Evolutionary conservation across 495 filamentous ascomycete species (phyloP), one percentile per base, ranked within the genome.

Genomic region (Neurospora sp.): DNA sequence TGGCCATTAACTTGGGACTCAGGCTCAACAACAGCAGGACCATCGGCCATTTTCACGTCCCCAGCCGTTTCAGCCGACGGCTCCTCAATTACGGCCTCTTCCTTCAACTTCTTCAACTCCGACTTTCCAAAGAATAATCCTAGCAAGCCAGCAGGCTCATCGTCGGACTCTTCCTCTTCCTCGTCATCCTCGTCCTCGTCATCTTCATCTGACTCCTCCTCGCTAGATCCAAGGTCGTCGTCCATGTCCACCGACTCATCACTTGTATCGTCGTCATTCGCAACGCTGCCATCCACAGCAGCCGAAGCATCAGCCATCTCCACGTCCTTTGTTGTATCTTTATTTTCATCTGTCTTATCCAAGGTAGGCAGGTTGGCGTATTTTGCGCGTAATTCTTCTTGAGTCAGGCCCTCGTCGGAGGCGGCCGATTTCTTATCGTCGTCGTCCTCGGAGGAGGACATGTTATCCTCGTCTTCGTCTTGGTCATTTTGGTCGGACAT

Each of bases 221-320:
- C 90, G 45, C 85, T 90, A 39, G 92, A 90, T 37, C 88, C 89
- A 80, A 92, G 87, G 74, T 95, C 92, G 76, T 94, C 91, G 75
- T 94, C 90, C 94, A 97, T 97, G 73, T 95, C 92, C 8, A 92
- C 90, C 10, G 93, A 96, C 73, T 92, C 91, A 75, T 96, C 93
- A 47, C 88, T 92, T 40, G 85, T 85, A 72, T 94, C 90, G 35
- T 93, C 92, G 41, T 84, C 77, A 6, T 80, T 70, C 9, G 75
- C 77, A 3, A 78, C 79, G 41, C 81, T 79, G 22, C 74, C 76
- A 69, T 77, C 80, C 53, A 78, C 79, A 31, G 70, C 73, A 31
- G 69, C 45, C 3, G 38, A 71, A 0, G 47, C 72, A 22, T 71
- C 73, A 5, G 70, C 65, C 40, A 70, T 59, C 39, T 73, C 72